Conservation (phyloP, 306 rosid species). For the Quercus cerris region DNA sequence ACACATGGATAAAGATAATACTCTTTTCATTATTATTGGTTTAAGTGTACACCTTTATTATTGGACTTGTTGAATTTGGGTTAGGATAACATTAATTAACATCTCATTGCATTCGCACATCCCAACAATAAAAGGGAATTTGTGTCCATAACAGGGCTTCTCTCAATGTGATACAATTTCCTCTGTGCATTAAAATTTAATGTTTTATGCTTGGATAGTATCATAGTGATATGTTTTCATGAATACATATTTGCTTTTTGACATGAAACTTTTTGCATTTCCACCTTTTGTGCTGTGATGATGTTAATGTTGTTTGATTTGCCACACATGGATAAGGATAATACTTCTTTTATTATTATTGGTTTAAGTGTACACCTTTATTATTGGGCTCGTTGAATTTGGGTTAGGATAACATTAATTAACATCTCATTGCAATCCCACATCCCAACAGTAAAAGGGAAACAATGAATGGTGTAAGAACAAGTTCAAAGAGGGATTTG, state of each 20-base stretch:
- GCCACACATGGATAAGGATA: background rate
- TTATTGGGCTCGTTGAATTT: slow-evolving; percentile 12
- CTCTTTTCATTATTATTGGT: background rate
- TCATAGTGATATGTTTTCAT: no score
- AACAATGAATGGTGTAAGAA: slow-evolving; percentile 13
- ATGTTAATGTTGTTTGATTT: background rate
- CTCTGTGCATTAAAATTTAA: no score
- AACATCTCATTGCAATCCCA: slow-evolving; percentile 24
- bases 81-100: slow-evolving; percentile 11
- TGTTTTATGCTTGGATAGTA: no score
- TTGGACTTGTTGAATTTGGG: slow-evolving; percentile 9
- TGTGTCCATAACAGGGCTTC: no score
- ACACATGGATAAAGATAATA: background rate
- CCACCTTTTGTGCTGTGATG: background rate
- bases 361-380: slow-evolving; percentile 9
- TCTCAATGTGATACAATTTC: no score
- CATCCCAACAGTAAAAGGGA: slow-evolving; percentile 6
- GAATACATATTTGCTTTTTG: no score
- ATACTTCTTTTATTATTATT: background rate
- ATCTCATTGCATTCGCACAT: slow-evolving; percentile 27
- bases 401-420: slow-evolving; percentile 12
- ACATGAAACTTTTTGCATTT: no score
- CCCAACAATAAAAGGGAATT: background rate
- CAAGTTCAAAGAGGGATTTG: background rate
- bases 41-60: slow-evolving; percentile 15